Evolutionary conservation across 495 filamentous ascomycete genomes (phyloP), one percentile per base, ranked within the genome.

Genomic region (Pseudotulostoma volvatum): DNA sequence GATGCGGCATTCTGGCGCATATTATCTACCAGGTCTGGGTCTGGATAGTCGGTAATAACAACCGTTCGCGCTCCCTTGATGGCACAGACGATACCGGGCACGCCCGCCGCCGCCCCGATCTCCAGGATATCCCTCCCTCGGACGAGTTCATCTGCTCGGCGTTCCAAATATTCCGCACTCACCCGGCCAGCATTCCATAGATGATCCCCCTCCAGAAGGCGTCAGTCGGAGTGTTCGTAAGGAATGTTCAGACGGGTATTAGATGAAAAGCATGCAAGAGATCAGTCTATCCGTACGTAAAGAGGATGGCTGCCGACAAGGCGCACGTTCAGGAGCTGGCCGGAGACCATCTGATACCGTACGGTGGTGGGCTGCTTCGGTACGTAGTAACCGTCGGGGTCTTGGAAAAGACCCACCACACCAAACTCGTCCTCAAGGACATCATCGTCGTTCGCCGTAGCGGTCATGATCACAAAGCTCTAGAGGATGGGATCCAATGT

Each of bases 291-390:
- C 40, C 63, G 49, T 76, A 81, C 76, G 72, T 92, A 93, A 16
- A 93, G 68, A 7, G 88, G 84, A 66, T 80, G 87, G 57, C 84
- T 77, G 35, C 88, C 88, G 28, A 96, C 84, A 4, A 96, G 74
- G 48, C 79, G 74, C 42, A 96, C 70, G 41, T 63, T 71, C 39
- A 94, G 66, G 3, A 61, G 65, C 41, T 73, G 58, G 21, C 79
- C 80, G 7, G 69, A 76, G 31, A 73, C 62, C 53, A 86, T 71
- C 16, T 64, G 70, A 64, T 93, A 74, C 30, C 71, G 65, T 39
- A 76, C 73, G 39, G 67, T 72, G 8, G 81, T 84, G 14, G 79
- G 71, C 14, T 72, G 67, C 33, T 76, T 74, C 40, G 81, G 71
- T 1, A 81, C 73, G 9, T 72, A 71, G 52, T 79, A 87, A 50